phyloP scores from a whole-genome alignment of 1,139 yeast species.

The Eremothecium gossypii region DNA sequence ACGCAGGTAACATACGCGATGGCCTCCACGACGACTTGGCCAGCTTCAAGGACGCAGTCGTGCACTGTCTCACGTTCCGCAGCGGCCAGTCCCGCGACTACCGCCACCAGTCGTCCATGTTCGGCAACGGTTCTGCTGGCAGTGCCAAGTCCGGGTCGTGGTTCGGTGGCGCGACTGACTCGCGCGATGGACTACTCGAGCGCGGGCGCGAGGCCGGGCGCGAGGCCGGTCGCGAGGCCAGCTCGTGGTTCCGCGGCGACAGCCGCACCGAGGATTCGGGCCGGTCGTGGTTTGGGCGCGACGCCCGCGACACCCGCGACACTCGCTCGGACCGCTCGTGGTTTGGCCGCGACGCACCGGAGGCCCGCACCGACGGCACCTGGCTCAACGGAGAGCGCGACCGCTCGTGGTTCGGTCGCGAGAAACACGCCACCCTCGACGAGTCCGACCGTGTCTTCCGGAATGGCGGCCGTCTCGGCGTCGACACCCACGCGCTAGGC shows the following conservation, averaged over 20 bases:
- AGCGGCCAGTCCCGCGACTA: constrained; percentile 1
- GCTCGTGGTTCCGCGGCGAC: neutral
- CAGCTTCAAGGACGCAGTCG: constrained; percentile 15
- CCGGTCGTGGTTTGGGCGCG: neutral
- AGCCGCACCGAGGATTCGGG: neutral
- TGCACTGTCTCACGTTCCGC: constrained; percentile 1
- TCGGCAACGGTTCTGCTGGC: neutral
- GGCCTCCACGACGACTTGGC: constrained; percentile 16
- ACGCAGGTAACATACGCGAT: constrained; percentile 15
- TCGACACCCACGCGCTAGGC: constrained; percentile 1
- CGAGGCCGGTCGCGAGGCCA: neutral
- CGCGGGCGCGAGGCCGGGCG: neutral
- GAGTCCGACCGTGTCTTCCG: neutral
- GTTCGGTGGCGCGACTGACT: neutral
- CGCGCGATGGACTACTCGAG: too few species aligned
- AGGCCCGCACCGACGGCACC: constrained; percentile 1
- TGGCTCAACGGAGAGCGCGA: neutral
- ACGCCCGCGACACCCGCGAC: neutral
- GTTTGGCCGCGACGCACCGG: neutral
- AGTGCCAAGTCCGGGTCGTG: neutral
- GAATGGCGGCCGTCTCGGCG: neutral
- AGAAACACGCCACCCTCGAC: neutral
- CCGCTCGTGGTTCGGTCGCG: neutral
- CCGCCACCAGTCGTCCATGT: neutral
- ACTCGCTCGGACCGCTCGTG: neutral